Conservation (phyloP, 768 basidiomycete genomes). For the Tubosaeta brunneosetosa region DNA sequence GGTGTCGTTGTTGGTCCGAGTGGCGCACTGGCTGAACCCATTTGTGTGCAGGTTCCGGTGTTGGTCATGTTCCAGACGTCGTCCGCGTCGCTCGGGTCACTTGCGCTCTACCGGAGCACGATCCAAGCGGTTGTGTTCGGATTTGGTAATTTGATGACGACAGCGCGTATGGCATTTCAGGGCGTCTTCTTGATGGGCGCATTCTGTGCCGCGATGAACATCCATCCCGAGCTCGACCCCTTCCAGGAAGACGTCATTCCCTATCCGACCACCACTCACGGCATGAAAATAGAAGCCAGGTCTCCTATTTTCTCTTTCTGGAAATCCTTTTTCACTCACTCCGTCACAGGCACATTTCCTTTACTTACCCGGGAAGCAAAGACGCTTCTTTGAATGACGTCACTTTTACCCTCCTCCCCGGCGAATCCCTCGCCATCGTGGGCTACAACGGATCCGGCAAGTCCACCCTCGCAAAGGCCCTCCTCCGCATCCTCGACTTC, state of each 20-base stretch:
- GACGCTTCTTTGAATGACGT: slow-evolving; percentile 67
- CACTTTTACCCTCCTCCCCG: slow-evolving; percentile 64
- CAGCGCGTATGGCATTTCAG: slow-evolving; percentile 73
- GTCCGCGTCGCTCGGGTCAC: slow-evolving; percentile 71
- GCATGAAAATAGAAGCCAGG: slow-evolving; percentile 71
- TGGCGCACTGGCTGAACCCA: no score
- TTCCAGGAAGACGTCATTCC: slow-evolving; percentile 44
- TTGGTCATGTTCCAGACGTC: slow-evolving; percentile 69
- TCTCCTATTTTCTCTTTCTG: slow-evolving; percentile 29
- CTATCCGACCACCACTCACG: slow-evolving; percentile 47
- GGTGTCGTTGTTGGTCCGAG: slow-evolving; percentile 19
- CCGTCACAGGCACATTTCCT: slow-evolving; percentile 52
- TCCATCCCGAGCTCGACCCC: slow-evolving; percentile 67
- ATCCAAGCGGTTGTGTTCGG: slow-evolving; percentile 69
- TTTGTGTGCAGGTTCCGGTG: slow-evolving; percentile 56
- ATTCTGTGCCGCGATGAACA: slow-evolving; percentile 70
- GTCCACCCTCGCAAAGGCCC: slow-evolving; percentile 78
- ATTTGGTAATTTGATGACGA: slow-evolving; percentile 56
- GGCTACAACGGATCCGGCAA: slow-evolving; percentile 86
- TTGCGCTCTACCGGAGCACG: slow-evolving; percentile 76
- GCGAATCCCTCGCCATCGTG: slow-evolving; percentile 81
- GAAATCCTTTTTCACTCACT: slow-evolving; percentile 2
- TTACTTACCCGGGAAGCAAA: slow-evolving; percentile 72
- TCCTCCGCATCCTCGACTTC: slow-evolving; percentile 76
- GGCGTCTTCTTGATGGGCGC: slow-evolving; percentile 84